Conservation (phyloP, 495 filamentous ascomycete species). For the Astrothelium macrocarpum region DNA sequence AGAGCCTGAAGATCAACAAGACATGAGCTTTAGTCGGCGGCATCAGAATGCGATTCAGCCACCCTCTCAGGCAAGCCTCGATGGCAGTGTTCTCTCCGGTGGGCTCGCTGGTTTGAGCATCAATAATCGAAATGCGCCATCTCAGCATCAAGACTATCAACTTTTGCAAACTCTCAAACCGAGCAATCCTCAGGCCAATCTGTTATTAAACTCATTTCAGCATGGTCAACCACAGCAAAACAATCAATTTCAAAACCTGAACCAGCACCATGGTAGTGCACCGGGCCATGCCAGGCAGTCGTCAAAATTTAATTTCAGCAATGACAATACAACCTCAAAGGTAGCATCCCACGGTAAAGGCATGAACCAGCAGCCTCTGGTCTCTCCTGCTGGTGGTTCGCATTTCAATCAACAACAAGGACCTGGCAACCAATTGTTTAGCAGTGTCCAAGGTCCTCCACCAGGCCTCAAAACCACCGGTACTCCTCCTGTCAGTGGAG, state of each 20-base stretch:
- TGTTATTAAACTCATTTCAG: conserved; percentile 50
- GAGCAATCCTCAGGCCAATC: conserved; percentile 39
- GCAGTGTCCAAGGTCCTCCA: conserved; percentile 77
- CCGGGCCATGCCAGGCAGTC: conserved; percentile 78
- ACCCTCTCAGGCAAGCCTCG: conserved; percentile 53
- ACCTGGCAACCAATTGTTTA: conserved; percentile 52
- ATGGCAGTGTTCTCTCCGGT: conserved; percentile 17
- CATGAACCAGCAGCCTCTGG: conserved; percentile 84
- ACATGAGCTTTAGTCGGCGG: conserved; percentile 37
- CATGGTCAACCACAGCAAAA: conserved; percentile 32
- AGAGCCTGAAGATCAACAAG: conserved; percentile 66
- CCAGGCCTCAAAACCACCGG: conserved; percentile 91
- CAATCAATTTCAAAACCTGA: conserved; percentile 52
- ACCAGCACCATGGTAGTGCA: conserved; percentile 40
- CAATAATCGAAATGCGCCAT: conserved; percentile 43
- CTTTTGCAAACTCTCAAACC: conserved; percentile 48
- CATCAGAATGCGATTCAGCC: conserved; percentile 57
- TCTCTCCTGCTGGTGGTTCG: conserved; percentile 45
- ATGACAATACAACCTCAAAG: conserved; percentile 68
- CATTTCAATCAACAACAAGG: conserved; percentile 46
- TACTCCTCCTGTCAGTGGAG: conserved; percentile 73
- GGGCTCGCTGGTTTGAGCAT: conserved; percentile 41
- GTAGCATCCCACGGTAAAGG: conserved; percentile 72
- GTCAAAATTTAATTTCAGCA: conserved; percentile 82
- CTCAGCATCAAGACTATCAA: conserved; percentile 65